Evolutionary conservation across 805 yeast species (phyloP), one percentile per base, ranked within the genome.

Genomic region (Ogataea nonfermentans): DNA sequence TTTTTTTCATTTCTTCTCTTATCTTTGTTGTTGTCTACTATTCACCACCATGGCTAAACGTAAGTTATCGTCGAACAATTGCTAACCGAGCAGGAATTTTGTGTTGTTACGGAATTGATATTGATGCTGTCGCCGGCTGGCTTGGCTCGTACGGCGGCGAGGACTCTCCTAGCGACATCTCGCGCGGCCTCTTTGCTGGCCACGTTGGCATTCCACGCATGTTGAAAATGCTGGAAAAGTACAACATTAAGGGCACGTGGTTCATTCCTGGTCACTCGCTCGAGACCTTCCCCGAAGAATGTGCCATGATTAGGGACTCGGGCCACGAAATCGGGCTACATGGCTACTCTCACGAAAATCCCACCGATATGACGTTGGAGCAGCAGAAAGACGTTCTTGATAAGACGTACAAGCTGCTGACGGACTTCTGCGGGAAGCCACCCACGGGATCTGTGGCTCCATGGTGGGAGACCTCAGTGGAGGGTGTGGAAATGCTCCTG

Each of bases 71-170:
- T 19, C 3, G 9, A 7, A 11, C n/a, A 1, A 5, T 9, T 9
- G 15, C 6, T 26, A 30, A 29, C 25, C 35, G 9, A 1, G 4
- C 9, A 61, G 63, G 64, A 40, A 63, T 62, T 38, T 49, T 61
- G 14, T 59, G 64, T 41, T 55, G 62, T 38, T 63, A 63, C 39
- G 68, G 68, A 30, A 62, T 63, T 29, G 68, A 63, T 35, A 61
- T 63, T 25, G 68, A 63, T 43, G 68, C 68, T 6, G 68, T 63
- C 20, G 55, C 63, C 10, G 66, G 66, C 3, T 63, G 68, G 68
- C 51, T 63, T 13, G 66, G 66, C 7, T 59, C 68, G 3, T 62
- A 62, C 44, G 67, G 66, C 10, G 68, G 68, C 11, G 63, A 60
- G 43, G 66, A 63, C 38, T 56, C 63, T 12, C 53, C 59, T 16